Base-by-base conservation (phyloP, 768 basidiomycete genomes). In the Phlebiopsis gigantea region DNA sequence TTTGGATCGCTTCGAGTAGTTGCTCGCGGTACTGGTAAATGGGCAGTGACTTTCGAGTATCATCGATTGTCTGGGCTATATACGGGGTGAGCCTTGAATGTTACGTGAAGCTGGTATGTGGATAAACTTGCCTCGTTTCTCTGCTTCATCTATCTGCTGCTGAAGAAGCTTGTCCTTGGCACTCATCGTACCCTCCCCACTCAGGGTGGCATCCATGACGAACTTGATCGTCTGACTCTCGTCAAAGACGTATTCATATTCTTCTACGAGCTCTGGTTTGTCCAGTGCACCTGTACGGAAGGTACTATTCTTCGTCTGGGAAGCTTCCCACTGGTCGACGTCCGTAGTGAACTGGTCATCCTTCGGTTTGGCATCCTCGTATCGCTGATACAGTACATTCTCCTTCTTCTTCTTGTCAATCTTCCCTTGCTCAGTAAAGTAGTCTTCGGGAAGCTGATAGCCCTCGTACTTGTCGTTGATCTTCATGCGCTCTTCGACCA, bases 171-270 rank as follows among this genome's bases (percentile, higher is more conserved):
- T 88, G 60, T 98, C 94, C 57, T 92, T 90, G 10, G 88, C 84
- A 59, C 84, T 89, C 81, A 97, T 79, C 46, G 69, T 80, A 12
- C 81, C 77, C 59, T 81, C 79, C 4, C 88, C 88, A 53, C 81
- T 81, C 64, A 91, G 69, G 7, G 85, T 80, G 25, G 71, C 71
- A 59, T 94, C 94, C 84, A 93, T 85, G 66, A 96, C 87, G 72
- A 96, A 99, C 68, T 91, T 79, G 69, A 99, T 98, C 21, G 93
- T 93, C 73, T 97, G 96, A 65, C 85, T 90, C 71, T 98, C 97
- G 70, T 99, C 97, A 65, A 99, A 98, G 46, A 99, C 96, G 68
- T 94, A 99, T 57, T 98, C 96, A 65, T 96, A 98, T 43, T 87
- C 85, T 30, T 94, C 93, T 28, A 85, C 83, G 19, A 89, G 58